Conservation (phyloP, 129 eudicot species). For the sunflower (Helianthus annuus) region DNA sequence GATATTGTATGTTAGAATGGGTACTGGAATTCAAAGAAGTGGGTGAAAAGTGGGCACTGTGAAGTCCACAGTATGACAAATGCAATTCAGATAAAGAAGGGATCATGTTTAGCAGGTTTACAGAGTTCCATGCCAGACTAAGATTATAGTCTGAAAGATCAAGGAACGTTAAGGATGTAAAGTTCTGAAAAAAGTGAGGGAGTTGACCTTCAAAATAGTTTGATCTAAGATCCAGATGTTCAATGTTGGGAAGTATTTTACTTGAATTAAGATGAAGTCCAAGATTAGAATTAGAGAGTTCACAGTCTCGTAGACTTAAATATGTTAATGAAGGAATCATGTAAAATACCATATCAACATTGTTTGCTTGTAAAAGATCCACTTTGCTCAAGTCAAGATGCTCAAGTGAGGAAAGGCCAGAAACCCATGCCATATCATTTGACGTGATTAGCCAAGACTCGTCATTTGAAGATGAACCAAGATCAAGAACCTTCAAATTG, state of each 20-base stretch:
- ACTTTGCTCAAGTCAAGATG: background rate
- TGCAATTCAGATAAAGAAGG: background rate
- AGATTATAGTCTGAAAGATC: no score
- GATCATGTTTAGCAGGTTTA: no score
- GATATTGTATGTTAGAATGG: no score
- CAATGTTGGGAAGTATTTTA: background rate
- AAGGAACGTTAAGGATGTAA: no score
- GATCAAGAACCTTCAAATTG: slow-evolving; percentile 28
- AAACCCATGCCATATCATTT: background rate
- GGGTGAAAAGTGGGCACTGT: background rate
- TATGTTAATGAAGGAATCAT: background rate
- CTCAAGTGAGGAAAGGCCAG: slow-evolving; percentile 3
- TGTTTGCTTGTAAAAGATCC: background rate
- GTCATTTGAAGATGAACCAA: background rate
- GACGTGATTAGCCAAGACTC: no score
- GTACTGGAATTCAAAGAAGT: no score
- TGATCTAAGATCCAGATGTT: background rate
- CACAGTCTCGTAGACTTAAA: background rate
- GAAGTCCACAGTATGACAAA: no score
- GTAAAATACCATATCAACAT: background rate
- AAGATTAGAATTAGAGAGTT: no score
- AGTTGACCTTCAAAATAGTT: no score
- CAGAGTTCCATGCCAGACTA: no score
- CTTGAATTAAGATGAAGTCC: background rate
- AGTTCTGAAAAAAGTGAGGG: no score